These are phyloP conservation scores for Umbelopsis sp. DNA, from an alignment of 192 early-diverging fungal species.

Conservation along the genomic window DNA sequence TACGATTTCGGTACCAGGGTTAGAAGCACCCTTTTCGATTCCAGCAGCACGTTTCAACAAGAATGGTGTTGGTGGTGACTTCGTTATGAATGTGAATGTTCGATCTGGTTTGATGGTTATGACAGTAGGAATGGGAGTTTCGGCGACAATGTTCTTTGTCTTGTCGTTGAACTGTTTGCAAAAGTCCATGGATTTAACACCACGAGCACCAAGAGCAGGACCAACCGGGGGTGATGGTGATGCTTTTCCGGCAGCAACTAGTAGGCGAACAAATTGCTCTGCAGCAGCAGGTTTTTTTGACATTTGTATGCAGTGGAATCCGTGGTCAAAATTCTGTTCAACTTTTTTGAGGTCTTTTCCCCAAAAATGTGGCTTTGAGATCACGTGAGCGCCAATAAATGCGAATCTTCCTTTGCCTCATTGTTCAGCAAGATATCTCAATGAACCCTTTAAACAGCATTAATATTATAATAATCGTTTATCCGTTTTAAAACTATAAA, in stretches of 20 bases:
- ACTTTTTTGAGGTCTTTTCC: constrained; percentile 5
- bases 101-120: constrained; percentile 91
- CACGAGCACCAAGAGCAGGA: constrained; percentile 93
- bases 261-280: constrained; percentile 63
- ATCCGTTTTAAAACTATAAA: too few species aligned
- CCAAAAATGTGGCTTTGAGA: not conserved
- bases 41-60: constrained; percentile 87
- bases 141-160: constrained; percentile 79
- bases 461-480: too few species aligned
- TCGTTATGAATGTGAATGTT: constrained; percentile 87
- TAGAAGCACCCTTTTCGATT: constrained; percentile 81
- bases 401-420: too few species aligned
- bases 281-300: constrained; percentile 46
- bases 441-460: too few species aligned
- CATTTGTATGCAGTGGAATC: constrained; percentile 21
- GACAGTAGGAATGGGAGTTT: constrained; percentile 81
- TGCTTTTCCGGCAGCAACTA: constrained; percentile 92
- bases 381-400: not conserved
- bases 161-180: constrained; percentile 98
- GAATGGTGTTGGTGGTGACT: constrained; percentile 87
- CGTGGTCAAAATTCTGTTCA: not conserved
- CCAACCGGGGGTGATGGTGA: constrained; percentile 93
- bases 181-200: constrained; percentile 98
- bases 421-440: too few species aligned
- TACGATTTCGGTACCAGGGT: constrained; percentile 73